Conservation (phyloP, 169 alveolate genomes). For the Cryptosporidium andersoni region DNA sequence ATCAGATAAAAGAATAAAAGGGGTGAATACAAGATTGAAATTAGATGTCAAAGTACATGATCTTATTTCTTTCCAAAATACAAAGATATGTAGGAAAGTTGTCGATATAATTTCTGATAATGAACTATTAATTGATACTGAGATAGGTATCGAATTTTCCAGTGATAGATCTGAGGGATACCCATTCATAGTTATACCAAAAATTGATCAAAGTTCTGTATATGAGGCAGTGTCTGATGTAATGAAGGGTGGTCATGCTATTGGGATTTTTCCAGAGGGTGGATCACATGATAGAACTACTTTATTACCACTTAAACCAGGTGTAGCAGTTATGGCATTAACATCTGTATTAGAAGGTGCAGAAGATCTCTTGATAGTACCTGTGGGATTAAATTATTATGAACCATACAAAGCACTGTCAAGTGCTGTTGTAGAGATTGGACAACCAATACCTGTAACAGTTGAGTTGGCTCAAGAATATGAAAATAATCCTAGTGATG, state of each 20-base stretch:
- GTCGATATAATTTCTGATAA: conserved; percentile 86
- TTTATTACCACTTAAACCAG: conserved; percentile 92
- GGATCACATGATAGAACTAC: conserved; percentile 95
- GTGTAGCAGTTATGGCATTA: conserved; percentile 91
- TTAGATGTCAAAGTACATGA: conserved; percentile 87
- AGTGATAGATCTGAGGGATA: conserved; percentile 64
- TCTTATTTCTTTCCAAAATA: conserved; percentile 77
- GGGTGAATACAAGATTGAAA: conserved; percentile 84
- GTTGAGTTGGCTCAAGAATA: conserved; percentile 41
- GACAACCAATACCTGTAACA: conserved; percentile 83
- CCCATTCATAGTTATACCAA: conserved; percentile 82
- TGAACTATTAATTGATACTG: conserved; percentile 79
- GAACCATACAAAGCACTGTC: conserved; percentile 84
- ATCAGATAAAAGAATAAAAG: conserved; percentile 75
- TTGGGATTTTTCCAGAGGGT: conserved; percentile 95
- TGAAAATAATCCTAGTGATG: conserved; percentile 50
- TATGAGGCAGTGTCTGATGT: conserved; percentile 87
- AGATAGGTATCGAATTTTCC: conserved; percentile 67
- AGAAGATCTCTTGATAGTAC: conserved; percentile 87
- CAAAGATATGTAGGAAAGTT: conserved; percentile 78
- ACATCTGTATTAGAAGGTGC: conserved; percentile 91
- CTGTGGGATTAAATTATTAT: conserved; percentile 86
- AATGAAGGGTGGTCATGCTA: conserved; percentile 86
- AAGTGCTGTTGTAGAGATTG: conserved; percentile 84
- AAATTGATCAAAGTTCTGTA: conserved; percentile 89